Conservation (phyloP, 768 basidiomycete genomes). For the Podaxis pistillaris region DNA sequence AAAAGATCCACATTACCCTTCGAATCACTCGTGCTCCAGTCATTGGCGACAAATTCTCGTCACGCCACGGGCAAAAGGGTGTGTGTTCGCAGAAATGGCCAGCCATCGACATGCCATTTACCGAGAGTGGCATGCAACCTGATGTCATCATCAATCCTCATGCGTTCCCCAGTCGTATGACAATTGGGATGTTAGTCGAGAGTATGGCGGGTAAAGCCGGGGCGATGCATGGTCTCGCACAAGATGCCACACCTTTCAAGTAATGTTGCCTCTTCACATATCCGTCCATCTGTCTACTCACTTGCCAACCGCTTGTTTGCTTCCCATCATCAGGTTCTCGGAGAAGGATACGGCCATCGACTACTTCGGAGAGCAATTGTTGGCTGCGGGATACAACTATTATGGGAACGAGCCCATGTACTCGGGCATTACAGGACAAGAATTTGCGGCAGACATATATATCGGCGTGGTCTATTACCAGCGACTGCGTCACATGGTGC, state of each 20-base stretch:
- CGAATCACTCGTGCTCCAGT: conserved; percentile 93
- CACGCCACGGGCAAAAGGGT: conserved; percentile 98
- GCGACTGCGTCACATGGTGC: conserved; percentile 97
- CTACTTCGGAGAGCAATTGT: conserved; percentile 95
- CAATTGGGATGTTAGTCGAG: conserved; percentile 99
- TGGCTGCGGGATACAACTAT: conserved; percentile 95
- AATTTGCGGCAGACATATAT: conserved; percentile 98
- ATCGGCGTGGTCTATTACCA: conserved; percentile 99
- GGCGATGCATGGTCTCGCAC: conserved; percentile 96
- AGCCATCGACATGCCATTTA: conserved; percentile 97
- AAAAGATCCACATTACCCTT: conserved; percentile 91
- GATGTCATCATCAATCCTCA: conserved; percentile 99
- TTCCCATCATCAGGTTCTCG: conserved; percentile 62
- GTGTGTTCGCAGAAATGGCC: conserved; percentile 99
- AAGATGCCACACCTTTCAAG: conserved; percentile 99
- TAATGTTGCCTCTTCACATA: conserved; percentile 28
- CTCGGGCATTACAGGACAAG: conserved; percentile 97
- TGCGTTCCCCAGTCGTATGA: conserved; percentile 99
- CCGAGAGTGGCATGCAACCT: conserved; percentile 97
- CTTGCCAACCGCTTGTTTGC: conserved; percentile 10
- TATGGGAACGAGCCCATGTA: conserved; percentile 99
- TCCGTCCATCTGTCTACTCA: conserved; percentile 10
- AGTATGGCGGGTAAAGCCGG: conserved; percentile 99
- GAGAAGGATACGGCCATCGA: conserved; percentile 97
- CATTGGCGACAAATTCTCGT: conserved; percentile 99